phyloP scores from a whole-genome alignment of 1,284 basidiomycete genomes.

The Puccinia novopanici region DNA sequence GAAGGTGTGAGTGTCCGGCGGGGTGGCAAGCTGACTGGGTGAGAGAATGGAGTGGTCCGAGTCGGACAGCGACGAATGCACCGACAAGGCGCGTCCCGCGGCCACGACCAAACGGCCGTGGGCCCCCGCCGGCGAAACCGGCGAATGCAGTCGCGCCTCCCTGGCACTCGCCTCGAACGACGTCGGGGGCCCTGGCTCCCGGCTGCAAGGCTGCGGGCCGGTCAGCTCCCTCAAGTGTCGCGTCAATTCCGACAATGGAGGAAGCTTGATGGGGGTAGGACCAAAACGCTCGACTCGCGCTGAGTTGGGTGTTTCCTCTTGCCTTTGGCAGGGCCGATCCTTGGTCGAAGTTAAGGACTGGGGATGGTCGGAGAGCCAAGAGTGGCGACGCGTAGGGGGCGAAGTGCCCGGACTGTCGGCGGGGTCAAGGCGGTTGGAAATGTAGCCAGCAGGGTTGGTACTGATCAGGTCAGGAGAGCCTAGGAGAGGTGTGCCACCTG shows the following conservation, averaged over 20 bases:
- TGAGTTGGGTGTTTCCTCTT: not conserved
- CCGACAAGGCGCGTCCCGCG: constrained; percentile 7
- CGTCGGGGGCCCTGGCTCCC: constrained; percentile 25
- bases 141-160: constrained; percentile 26
- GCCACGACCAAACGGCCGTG: not conserved
- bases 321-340: not conserved
- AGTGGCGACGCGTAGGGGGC: not conserved
- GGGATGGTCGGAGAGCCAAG: not conserved
- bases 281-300: not conserved
- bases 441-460: not conserved
- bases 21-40: not conserved
- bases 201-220: not conserved
- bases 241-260: constrained; percentile 11
- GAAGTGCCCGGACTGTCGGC: not conserved
- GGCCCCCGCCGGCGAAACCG: not conserved
- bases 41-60: constrained; percentile 10
- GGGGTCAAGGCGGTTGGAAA: not conserved
- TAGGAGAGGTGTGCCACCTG: not conserved
- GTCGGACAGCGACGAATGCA: constrained; percentile 18
- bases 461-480: not conserved
- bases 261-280: not conserved
- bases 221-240: not conserved
- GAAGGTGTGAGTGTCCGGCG: not conserved
- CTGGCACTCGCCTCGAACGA: constrained; percentile 43
- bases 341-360: not conserved